Evolutionary conservation across 306 rosid species (phyloP), one percentile per base, ranked within the genome.

Genomic region (Dryas octopetala): DNA sequence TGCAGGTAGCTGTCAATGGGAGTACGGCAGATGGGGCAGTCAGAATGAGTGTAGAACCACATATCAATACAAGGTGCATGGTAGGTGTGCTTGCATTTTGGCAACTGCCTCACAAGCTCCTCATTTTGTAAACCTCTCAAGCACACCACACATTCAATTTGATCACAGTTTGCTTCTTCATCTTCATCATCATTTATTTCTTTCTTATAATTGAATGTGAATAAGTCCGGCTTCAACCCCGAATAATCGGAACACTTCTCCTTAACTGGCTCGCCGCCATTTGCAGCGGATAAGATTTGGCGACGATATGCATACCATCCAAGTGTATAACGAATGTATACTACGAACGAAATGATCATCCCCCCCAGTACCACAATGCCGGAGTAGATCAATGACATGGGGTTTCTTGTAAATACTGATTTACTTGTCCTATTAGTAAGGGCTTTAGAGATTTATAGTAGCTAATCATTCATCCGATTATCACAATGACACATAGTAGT

Each of bases 61-160:
- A 54, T 45, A 19, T 81, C 77, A 6, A 76, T 50, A 61, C 81
- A 77, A 13, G 71, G 65, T 46, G 76, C 72, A 40, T 81, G 73
- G 68, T 77, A 76, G 13, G 76, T 66, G 70, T 77, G 81, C 43
- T 82, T 47, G 76, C 85, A 77, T 64, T 23, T 41, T 41, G 79
- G 85, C 41, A 73, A 72, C 47, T 67, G 51, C 23, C 78, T 68
- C 43, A 66, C 73, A 16, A 47, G 7, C 14, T 81, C 78, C 44
- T 71, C 76, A 45, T 77, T 40, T 62, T 77, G 79, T 3, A 67
- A 77, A 28, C 53, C 62, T 45, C 51, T 44, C 76, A 77, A 67
- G 68, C 79, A 81, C 47, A 77, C 77, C 44, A 7, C 79, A 14
- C 78, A 72, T 7, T 71, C 61, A 52, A 15, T 66, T 50, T 14